These are phyloP conservation scores for Kwoniella shandongensis DNA, from an alignment of 768 basidiomycete species.

Conservation along the genomic window DNA sequence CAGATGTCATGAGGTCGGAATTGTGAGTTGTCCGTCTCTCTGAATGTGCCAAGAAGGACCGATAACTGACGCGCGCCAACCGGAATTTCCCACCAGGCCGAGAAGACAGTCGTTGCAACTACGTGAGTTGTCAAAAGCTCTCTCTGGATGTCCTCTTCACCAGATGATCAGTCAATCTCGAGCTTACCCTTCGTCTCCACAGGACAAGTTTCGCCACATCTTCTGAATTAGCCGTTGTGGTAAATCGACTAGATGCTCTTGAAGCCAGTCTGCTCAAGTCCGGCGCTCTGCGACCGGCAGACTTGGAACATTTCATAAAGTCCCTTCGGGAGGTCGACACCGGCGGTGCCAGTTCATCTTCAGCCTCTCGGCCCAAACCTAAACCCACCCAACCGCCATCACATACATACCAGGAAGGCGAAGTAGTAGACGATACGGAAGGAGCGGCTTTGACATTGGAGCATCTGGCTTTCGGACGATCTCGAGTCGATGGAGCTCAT, in stretches of 20 bases:
- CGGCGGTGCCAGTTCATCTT: not conserved
- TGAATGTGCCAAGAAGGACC: too few species aligned
- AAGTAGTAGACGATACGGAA: slow-evolving; percentile 48
- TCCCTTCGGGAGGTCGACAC: slow-evolving; percentile 7
- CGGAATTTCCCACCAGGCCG: slow-evolving; percentile 22
- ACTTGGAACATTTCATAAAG: slow-evolving; percentile 43
- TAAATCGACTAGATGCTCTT: slow-evolving; percentile 47
- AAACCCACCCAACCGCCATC: slow-evolving; percentile 5
- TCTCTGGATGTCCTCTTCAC: not conserved
- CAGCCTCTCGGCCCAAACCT: not conserved
- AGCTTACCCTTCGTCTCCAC: not conserved
- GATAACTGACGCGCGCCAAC: too few species aligned
- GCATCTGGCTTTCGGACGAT: slow-evolving; percentile 51
- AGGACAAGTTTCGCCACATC: slow-evolving; percentile 40
- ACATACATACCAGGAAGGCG: slow-evolving; percentile 17
- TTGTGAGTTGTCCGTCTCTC: slow-evolving; percentile 28
- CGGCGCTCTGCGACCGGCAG: slow-evolving; percentile 40
- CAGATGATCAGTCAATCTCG: slow-evolving; percentile 8
- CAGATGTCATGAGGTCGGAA: slow-evolving; percentile 50
- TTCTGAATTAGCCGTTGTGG: slow-evolving; percentile 42
- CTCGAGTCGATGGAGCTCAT: slow-evolving; percentile 34
- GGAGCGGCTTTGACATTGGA: slow-evolving; percentile 51
- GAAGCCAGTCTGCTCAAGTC: slow-evolving; percentile 46
- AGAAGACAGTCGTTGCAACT: slow-evolving; percentile 34
- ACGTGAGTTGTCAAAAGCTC: slow-evolving; percentile 11